phyloP scores from a whole-genome alignment of 177 flowering plant species.

The Vitis hybrid region DNA sequence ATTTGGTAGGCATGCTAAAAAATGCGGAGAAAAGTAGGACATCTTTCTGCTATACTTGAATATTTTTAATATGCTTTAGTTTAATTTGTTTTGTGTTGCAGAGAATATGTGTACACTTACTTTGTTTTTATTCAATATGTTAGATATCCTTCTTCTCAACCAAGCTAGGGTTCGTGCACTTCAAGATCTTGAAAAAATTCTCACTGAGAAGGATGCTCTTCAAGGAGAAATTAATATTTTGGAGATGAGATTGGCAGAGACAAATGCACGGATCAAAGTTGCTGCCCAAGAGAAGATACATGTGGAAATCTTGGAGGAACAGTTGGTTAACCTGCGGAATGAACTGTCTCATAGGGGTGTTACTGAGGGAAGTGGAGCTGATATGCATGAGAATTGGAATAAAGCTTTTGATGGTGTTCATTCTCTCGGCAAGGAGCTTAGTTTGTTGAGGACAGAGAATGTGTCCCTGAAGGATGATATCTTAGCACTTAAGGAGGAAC shows the following conservation, averaged over 20 bases:
- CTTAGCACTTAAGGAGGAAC: conserved; percentile 45
- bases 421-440: conserved; percentile 60
- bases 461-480: conserved; percentile 58
- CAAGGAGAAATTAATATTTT: conserved; percentile 75
- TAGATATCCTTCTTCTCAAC: conserved; percentile 88
- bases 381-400: conserved; percentile 16
- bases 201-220: conserved; percentile 71
- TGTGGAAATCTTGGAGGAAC: conserved; percentile 65
- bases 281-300: conserved; percentile 84
- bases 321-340: conserved; percentile 61
- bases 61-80: conserved; percentile 6
- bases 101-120: not conserved
- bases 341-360: conserved; percentile 47
- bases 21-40: conserved; percentile 86
- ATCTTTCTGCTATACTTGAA: conserved; percentile 1
- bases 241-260: conserved; percentile 83
- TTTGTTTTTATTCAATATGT: conserved; percentile 7
- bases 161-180: conserved; percentile 82
- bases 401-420: conserved; percentile 17
- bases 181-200: conserved; percentile 72
- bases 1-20: conserved; percentile 78
- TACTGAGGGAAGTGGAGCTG: conserved; percentile 21
- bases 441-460: conserved; percentile 61
- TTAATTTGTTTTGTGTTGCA: not conserved
- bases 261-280: conserved; percentile 77